Conservation (phyloP, 495 filamentous ascomycete genomes). For the Bryoglossum gracile region DNA sequence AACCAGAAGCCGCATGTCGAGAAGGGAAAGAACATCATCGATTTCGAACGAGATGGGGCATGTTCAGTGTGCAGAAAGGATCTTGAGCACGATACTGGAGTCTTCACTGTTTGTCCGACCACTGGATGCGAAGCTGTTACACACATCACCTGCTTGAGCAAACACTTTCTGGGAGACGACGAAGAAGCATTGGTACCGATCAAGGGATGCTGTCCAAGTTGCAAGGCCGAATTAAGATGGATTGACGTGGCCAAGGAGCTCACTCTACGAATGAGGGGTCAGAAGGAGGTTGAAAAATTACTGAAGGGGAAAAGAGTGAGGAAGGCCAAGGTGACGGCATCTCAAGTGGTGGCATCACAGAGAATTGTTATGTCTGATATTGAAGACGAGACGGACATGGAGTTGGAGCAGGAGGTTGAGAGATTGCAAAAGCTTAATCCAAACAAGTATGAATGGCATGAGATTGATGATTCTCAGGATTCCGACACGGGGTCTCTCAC, state of each 20-base stretch:
- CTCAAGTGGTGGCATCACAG: constrained; percentile 6
- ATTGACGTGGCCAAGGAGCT: constrained; percentile 73
- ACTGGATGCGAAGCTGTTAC: constrained; percentile 55
- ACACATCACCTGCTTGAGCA: constrained; percentile 74
- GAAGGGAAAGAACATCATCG: constrained; percentile 60
- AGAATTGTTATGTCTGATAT: too few species aligned
- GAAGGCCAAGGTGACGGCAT: constrained; percentile 7
- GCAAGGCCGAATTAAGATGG: constrained; percentile 59
- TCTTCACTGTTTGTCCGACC: constrained; percentile 65
- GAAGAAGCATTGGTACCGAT: constrained; percentile 54
- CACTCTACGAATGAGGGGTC: constrained; percentile 59
- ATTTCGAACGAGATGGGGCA: constrained; percentile 44
- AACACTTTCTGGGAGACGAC: constrained; percentile 44
- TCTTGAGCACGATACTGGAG: constrained; percentile 39
- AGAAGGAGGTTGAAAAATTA: constrained; percentile 56
- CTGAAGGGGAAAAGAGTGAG: constrained; percentile 41
- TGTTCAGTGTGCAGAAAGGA: constrained; percentile 58
- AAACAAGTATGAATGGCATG: constrained; percentile 21
- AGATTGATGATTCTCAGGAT: constrained; percentile 26
- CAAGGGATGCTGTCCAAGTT: constrained; percentile 65
- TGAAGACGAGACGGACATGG: constrained; percentile 9
- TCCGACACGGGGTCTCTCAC: constrained; percentile 26
- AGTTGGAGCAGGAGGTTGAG: constrained; percentile 13
- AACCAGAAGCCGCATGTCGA: constrained; percentile 59
- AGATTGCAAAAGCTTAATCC: constrained; percentile 13